These are phyloP conservation scores for Bidens hawaiensis DNA, from an alignment of 140 eudicot species.

Conservation along the genomic window DNA sequence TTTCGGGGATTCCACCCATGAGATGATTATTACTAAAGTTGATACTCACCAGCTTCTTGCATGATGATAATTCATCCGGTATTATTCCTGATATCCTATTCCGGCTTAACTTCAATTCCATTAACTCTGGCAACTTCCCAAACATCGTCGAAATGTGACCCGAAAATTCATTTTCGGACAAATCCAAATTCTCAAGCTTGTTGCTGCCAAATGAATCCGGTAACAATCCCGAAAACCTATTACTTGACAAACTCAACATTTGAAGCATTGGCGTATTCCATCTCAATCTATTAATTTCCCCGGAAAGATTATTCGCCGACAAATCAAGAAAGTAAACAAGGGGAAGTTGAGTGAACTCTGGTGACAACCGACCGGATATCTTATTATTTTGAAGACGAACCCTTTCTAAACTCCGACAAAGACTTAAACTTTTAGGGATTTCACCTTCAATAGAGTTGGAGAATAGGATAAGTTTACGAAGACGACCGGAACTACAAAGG, in stretches of 20 bases:
- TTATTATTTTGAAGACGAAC: slow-evolving; percentile 69
- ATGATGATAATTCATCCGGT: slow-evolving; percentile 58
- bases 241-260: slow-evolving; percentile 69
- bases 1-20: slow-evolving; percentile 47
- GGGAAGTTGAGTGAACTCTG: slow-evolving; percentile 48
- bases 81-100: slow-evolving; percentile 56
- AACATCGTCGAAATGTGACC: slow-evolving; percentile 47
- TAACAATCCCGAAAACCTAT: slow-evolving; percentile 48
- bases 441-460: slow-evolving; percentile 67
- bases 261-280: slow-evolving; percentile 82
- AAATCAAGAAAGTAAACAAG: slow-evolving; percentile 69
- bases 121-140: slow-evolving; percentile 47
- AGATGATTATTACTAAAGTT: slow-evolving; percentile 67
- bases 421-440: slow-evolving; percentile 49
- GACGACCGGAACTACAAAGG: slow-evolving; percentile 57
- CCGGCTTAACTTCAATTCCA: slow-evolving; percentile 43
- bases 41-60: slow-evolving; percentile 61
- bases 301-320: slow-evolving; percentile 53
- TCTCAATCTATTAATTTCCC: slow-evolving; percentile 23
- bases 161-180: slow-evolving; percentile 52
- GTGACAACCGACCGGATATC: slow-evolving; percentile 48
- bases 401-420: slow-evolving; percentile 51
- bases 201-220: slow-evolving; percentile 57
- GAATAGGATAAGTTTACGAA: slow-evolving; percentile 77
- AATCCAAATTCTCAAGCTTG: slow-evolving; percentile 71